These are phyloP conservation scores for Scedosporium aurantiacum DNA, from an alignment of 2,329 filamentous ascomycete species.

Conservation along the genomic window DNA sequence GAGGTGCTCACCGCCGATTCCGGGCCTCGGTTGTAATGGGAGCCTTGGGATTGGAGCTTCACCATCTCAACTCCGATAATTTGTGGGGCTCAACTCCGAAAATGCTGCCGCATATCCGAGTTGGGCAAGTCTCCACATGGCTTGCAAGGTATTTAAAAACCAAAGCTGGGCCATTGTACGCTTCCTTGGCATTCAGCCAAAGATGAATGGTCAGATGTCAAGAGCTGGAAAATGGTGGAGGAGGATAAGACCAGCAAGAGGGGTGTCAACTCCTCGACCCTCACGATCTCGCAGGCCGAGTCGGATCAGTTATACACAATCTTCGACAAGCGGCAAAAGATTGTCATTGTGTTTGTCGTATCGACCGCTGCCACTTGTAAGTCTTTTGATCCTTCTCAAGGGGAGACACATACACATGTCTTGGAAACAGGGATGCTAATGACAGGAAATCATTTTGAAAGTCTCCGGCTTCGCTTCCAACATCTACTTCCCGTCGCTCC, in stretches of 20 bases:
- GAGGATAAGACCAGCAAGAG: neutral
- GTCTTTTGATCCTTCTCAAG: conserved; percentile 7
- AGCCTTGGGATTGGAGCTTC: neutral
- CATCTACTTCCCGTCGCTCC: conserved; percentile 23
- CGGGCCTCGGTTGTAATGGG: neutral
- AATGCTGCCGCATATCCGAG: neutral
- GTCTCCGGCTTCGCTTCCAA: conserved; percentile 14
- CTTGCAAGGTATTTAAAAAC: neutral
- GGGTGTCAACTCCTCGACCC: neutral
- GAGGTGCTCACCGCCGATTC: too few relatives aligned
- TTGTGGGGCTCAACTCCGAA: neutral
- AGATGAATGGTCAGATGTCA: neutral
- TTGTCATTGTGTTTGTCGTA: conserved; percentile 32
- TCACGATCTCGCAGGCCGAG: neutral
- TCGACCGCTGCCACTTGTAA: conserved; percentile 40
- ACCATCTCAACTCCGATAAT: conserved; percentile 7
- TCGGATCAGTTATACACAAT: conserved; percentile 32
- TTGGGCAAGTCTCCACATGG: neutral
- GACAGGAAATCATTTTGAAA: neutral
- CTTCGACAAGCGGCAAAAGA: conserved; percentile 37
- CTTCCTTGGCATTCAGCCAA: neutral
- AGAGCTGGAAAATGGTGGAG: neutral
- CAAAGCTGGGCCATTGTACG: neutral
- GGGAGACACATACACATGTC: neutral
- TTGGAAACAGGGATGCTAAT: neutral